These are phyloP conservation scores for Gliomastix tumulicola DNA, from an alignment of 2,329 filamentous ascomycete species.

Conservation along the genomic window DNA sequence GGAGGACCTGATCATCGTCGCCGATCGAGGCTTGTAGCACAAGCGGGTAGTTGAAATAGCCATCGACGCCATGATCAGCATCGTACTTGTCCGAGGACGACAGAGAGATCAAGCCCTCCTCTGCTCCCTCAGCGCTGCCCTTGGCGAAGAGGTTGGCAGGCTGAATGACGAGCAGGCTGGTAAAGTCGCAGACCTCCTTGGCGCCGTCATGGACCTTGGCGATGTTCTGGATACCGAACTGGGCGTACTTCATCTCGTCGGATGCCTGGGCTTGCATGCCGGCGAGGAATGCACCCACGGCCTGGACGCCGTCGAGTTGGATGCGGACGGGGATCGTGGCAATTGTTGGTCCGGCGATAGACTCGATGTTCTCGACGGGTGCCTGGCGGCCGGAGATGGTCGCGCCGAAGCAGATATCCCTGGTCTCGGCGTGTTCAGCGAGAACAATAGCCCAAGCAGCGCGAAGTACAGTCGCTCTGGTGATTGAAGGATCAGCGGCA, in stretches of 20 bases:
- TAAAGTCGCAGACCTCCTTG: conserved; percentile 10
- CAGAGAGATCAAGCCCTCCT: background rate
- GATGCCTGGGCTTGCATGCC: conserved; percentile 7
- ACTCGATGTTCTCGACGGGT: conserved; percentile 10
- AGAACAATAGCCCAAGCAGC: conserved; percentile 16
- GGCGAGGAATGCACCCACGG: conserved; percentile 6
- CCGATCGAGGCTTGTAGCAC: background rate
- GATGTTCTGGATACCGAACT: conserved; percentile 15
- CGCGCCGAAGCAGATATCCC: conserved; percentile 11
- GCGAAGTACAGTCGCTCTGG: conserved; percentile 11
- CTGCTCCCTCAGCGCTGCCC: too few relatives aligned
- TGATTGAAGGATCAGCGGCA: conserved; percentile 6
- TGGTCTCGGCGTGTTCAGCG: conserved; percentile 6
- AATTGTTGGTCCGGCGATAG: conserved; percentile 9
- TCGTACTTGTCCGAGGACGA: too few relatives aligned
- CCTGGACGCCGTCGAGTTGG: conserved; percentile 2
- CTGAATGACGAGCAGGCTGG: conserved; percentile 11
- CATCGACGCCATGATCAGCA: too few relatives aligned
- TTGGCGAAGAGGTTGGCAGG: conserved; percentile 2
- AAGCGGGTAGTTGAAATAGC: conserved; percentile 5
- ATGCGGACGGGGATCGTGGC: conserved; percentile 8
- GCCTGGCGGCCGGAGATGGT: conserved; percentile 12
- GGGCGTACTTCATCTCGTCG: conserved; percentile 11
- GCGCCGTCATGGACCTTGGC: conserved; percentile 7
- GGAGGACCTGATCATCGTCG: background rate